Base-by-base conservation (phyloP, 306 rosid species). In the Cotoneaster glaucophyllus region DNA sequence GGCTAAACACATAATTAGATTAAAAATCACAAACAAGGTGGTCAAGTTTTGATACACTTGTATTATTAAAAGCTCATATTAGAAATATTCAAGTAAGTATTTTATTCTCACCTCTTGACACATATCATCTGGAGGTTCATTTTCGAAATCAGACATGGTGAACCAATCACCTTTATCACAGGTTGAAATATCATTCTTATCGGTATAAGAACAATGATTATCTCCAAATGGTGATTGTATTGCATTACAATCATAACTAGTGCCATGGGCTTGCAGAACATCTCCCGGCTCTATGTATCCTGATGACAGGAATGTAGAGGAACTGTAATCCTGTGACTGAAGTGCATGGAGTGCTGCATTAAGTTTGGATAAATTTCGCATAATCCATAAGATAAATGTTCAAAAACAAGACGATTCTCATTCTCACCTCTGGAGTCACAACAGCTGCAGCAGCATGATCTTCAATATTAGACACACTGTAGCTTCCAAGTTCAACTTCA, bases 401-500 rank as follows among this genome's bases (percentile, higher is more conserved):
- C 25, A 76, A 39, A 32, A 61, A 52, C 7, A 34, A 34, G 25
- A 19, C 10, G 4, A 78, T 63, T 25, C 8, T 77, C 62, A 70
- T 73, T 61, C 87, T 82, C 75, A 90, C 91, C 76, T 56, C 71
- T 32, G 73, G 37, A 69, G 48, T 65, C 70, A 14, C 11, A 70
- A 66, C 69, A 18, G 3, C 64, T 43, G 54, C 21, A 19, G 54
- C 21, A 19, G 31, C 62, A 26, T 0, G 70, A 56, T 13, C 67
- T 72, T 65, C 88, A 58, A 5, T 11, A 37, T 76, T 81, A 14
- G 76, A 71, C 50, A 39, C 43, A 28, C 24, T 5, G 61, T 3
- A 18, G 75, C 69, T 77, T 41, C 83, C 81, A n/a, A 80, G 63
- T 43, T 81, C 86, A 37, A 64, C 82, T 69, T 80, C 86, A 67